phyloP scores from a whole-genome alignment of 2,329 filamentous ascomycete species.

The Alternaria solani region DNA sequence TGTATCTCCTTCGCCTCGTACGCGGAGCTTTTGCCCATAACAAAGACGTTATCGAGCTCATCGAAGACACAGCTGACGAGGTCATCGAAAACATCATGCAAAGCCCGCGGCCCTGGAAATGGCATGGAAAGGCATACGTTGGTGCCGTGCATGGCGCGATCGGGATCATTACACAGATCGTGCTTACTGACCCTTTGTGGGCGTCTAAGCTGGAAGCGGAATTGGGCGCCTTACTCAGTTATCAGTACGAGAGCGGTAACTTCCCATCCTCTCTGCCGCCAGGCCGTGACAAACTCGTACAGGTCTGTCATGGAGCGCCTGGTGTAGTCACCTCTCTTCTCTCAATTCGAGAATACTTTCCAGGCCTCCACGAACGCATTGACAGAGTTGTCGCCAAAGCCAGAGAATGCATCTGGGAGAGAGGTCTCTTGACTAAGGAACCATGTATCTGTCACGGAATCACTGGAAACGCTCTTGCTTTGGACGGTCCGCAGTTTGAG shows the following conservation, averaged over 20 bases:
- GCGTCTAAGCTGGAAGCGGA: slow-evolving; percentile 63
- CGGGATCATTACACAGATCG: slow-evolving; percentile 74
- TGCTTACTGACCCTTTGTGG: slow-evolving; percentile 64
- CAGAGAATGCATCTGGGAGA: slow-evolving; percentile 62
- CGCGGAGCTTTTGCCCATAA: slow-evolving; percentile 64
- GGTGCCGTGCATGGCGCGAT: slow-evolving; percentile 74
- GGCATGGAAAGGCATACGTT: slow-evolving; percentile 69
- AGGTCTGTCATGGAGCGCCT: slow-evolving; percentile 73
- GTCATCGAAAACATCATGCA: slow-evolving; percentile 68
- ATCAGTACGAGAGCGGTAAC: slow-evolving; percentile 69
- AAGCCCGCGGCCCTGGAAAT: slow-evolving; percentile 67
- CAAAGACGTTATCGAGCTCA: slow-evolving; percentile 59
- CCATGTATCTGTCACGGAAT: slow-evolving; percentile 73
- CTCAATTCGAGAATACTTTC: slow-evolving; percentile 65
- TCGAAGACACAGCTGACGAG: slow-evolving; percentile 62
- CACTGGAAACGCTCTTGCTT: slow-evolving; percentile 68
- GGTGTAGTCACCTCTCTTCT: slow-evolving; percentile 68
- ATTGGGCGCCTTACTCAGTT: slow-evolving; percentile 64
- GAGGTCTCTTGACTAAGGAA: slow-evolving; percentile 69
- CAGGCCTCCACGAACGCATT: slow-evolving; percentile 62
- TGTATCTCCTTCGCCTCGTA: slow-evolving; percentile 73
- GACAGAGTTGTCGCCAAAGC: slow-evolving; percentile 62
- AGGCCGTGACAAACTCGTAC: slow-evolving; percentile 62
- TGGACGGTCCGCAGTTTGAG: slow-evolving; percentile 59
- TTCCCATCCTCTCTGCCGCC: slow-evolving; percentile 66